A percentile compares a stretch with the other conserved stretches of the same genome.
These are phyloP conservation scores for Calocybe cyanea DNA, from an alignment of 768 basidiomycete species.

Conservation along the genomic window DNA sequence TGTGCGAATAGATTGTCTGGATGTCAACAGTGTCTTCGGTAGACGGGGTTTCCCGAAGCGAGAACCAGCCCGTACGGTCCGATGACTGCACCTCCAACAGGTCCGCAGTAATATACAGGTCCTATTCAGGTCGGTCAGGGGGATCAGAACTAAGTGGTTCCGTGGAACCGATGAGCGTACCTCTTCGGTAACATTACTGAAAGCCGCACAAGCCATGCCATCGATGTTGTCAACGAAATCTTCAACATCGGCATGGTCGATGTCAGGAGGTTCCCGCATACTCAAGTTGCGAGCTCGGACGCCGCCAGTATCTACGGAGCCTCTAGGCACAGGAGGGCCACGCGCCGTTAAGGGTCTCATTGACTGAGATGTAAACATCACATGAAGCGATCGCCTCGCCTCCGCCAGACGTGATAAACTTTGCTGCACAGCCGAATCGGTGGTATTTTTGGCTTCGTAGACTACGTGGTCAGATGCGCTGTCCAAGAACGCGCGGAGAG, in stretches of 20 bases:
- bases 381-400: conserved; percentile 36
- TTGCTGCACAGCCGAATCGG: conserved; percentile 41
- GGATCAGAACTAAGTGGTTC: background rate
- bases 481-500: conserved; percentile 58
- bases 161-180: conserved; percentile 32
- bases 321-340: conserved; percentile 12
- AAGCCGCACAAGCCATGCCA: conserved; percentile 69
- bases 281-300: conserved; percentile 31
- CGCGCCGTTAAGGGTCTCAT: conserved; percentile 48
- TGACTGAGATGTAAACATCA: conserved; percentile 51
- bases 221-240: conserved; percentile 78
- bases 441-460: conserved; percentile 35
- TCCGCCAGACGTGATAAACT: conserved; percentile 44
- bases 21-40: conserved; percentile 69
- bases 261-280: conserved; percentile 51
- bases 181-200: conserved; percentile 76
- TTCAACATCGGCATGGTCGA: conserved; percentile 61
- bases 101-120: conserved; percentile 74
- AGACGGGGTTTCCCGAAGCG: conserved; percentile 46
- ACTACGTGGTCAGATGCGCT: conserved; percentile 49
- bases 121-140: conserved; percentile 36
- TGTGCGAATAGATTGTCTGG: conserved; percentile 71
- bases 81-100: conserved; percentile 77
- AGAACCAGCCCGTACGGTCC: conserved; percentile 81
- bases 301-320: conserved; percentile 16